These are phyloP conservation scores for Quercus cerris DNA, from an alignment of 306 rosid genomes.

Conservation along the genomic window DNA sequence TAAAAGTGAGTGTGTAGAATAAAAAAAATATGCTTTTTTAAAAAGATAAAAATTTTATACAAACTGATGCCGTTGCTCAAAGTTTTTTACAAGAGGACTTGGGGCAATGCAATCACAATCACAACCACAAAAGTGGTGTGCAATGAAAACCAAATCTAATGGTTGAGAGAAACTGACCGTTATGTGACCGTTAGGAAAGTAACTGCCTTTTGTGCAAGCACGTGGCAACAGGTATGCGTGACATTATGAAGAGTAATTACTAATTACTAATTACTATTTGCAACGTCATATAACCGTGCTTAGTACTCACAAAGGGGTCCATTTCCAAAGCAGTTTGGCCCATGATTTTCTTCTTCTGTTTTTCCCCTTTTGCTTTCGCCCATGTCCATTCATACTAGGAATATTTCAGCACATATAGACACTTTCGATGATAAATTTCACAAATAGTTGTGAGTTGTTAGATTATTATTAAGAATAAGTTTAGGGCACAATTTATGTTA, in stretches of 20 bases:
- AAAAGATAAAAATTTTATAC: too few relatives aligned
- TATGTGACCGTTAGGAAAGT: slow-evolving; percentile 48
- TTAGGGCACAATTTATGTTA: too few relatives aligned
- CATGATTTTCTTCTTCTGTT: neutral
- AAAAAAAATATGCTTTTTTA: too few relatives aligned
- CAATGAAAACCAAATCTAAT: neutral
- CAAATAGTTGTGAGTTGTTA: too few relatives aligned
- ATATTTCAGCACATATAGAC: too few relatives aligned
- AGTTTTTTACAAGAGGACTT: too few relatives aligned
- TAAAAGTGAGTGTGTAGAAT: too few relatives aligned
- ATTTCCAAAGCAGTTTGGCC: neutral
- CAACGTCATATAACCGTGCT: neutral
- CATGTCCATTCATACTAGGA: neutral
- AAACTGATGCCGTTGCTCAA: accelerated
- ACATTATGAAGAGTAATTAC: neutral
- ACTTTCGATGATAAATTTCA: too few relatives aligned
- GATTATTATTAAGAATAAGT: too few relatives aligned
- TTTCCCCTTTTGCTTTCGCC: neutral
- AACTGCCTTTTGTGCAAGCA: slow-evolving; percentile 8
- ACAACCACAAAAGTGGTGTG: slow-evolving; percentile 14
- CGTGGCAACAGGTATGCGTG: slow-evolving; percentile 3
- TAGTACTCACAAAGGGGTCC: neutral
- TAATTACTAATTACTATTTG: too few relatives aligned
- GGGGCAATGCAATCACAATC: slow-evolving; percentile 9
- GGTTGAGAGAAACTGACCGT: slow-evolving; percentile 29